Evolutionary conservation across 495 filamentous ascomycete species (phyloP), one percentile per base, ranked within the genome.

Genomic region (Pyrenopolyporus hunteri): DNA sequence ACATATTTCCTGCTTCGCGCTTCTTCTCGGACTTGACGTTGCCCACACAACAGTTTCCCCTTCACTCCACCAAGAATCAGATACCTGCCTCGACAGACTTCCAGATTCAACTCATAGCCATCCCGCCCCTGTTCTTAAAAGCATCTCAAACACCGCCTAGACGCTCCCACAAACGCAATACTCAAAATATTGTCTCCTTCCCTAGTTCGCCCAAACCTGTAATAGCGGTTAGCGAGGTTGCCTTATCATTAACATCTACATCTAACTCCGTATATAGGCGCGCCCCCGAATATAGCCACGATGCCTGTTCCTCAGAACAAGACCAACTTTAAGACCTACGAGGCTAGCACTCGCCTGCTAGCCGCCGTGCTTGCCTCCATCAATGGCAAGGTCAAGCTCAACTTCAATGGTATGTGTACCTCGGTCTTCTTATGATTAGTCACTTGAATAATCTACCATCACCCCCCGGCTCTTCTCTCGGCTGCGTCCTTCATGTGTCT

Each of bases 321-420:
- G 33, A 61, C 75, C 1, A 82, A 81, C 46, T 84, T 82, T 66
- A 76, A 73, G 26, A 75, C 67, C 10, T 79, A 76, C 61, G 81
- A 83, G 65, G 66, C 74, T 0, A 74, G 74, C 54, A 68, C 72
- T 5, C 79, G 82, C 23, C 74, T 84, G 3, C 67, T 84, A 0
- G 76, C 79, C 2, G 82, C 82, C 3, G 59, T 83, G n/a, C 47
- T 84, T 1, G 81, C 79, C 0, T 72, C 80, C 14, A 71, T 76
- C 23, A 73, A 73, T 0, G 56, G 57, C 32, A 70, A 73, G 2
- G 42, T 76, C 0, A 76, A 74, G 40, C 70, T 82, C 1, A 76
- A 83, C 49, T 83, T 77, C 68, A 71, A 71, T 28, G 77, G 82
- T 84, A 75, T 70, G 80, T 68, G 11, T 49, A 22, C 17, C 22